Evolutionary conservation across 129 eudicot species (phyloP).

Genomic region (Logfia minima): DNA sequence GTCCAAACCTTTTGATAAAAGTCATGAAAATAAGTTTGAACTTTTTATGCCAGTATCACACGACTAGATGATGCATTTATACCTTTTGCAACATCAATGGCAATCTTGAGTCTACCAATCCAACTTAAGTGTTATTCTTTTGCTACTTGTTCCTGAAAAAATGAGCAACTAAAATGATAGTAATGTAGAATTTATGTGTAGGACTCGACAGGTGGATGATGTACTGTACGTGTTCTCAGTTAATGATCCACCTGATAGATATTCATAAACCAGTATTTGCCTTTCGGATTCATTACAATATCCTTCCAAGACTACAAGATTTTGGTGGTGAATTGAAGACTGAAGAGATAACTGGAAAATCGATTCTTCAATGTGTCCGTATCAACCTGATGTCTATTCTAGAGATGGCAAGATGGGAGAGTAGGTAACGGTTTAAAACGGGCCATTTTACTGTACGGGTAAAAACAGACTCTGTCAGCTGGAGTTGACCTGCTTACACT

Average conservation of each 20-base stretch:
- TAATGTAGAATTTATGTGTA: slow-evolving; percentile 7
- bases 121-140: slow-evolving; percentile 69
- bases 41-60: background rate
- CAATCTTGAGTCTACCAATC: slow-evolving; percentile 90
- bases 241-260: slow-evolving; percentile 82
- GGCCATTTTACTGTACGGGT: background rate
- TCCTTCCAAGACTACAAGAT: slow-evolving; percentile 85
- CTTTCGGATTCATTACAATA: slow-evolving; percentile 80
- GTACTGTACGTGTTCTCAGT: slow-evolving; percentile 79
- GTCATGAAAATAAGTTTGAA: slow-evolving; percentile 25
- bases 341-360: slow-evolving; percentile 60
- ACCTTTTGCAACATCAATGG: slow-evolving; percentile 97
- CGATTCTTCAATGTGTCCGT: slow-evolving; percentile 14
- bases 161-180: slow-evolving; percentile 10
- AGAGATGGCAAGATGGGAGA: background rate
- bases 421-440: background rate
- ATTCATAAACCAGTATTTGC: slow-evolving; percentile 86
- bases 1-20: slow-evolving; percentile 64
- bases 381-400: background rate
- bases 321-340: slow-evolving; percentile 80
- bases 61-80: background rate
- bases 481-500: background rate
- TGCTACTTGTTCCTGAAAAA: slow-evolving; percentile 65
- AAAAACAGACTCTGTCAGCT: background rate
- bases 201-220: background rate